These are phyloP conservation scores for Bjerkandera adusta DNA, from an alignment of 1,284 basidiomycete species.

Conservation along the genomic window DNA sequence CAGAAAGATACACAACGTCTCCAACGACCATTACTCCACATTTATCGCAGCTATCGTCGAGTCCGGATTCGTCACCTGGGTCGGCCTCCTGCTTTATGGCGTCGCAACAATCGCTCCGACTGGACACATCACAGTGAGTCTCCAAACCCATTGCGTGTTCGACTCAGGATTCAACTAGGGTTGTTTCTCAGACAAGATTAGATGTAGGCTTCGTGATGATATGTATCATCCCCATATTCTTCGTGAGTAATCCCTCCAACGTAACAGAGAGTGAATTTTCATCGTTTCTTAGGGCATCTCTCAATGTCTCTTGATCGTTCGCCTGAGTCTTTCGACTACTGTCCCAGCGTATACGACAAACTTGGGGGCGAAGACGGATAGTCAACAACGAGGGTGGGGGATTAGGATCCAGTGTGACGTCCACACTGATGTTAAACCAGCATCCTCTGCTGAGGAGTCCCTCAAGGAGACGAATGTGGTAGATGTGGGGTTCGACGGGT, in stretches of 20 bases:
- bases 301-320: constrained; percentile 17
- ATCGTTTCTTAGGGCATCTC: constrained; percentile 14
- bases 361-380: too few relatives aligned
- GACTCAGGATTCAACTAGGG: neutral
- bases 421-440: too few relatives aligned
- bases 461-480: too few relatives aligned
- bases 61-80: constrained; percentile 3
- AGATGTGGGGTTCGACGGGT: too few relatives aligned
- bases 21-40: neutral
- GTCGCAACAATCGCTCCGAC: constrained; percentile 2
- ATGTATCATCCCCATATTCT: constrained; percentile 11
- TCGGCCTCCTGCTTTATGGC: neutral
- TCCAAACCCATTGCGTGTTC: neutral
- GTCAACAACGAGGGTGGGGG: too few relatives aligned
- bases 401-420: too few relatives aligned
- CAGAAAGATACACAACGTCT: neutral
- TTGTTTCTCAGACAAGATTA: constrained; percentile 2
- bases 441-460: too few relatives aligned
- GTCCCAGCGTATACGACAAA: too few relatives aligned
- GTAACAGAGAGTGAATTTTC: neutral
- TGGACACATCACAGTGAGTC: constrained; percentile 1
- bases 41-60: neutral
- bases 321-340: constrained; percentile 15
- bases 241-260: constrained; percentile 3
- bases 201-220: constrained; percentile 10